phyloP scores from a whole-genome alignment of 805 yeast genomes.

The Osmozyma mogii region DNA sequence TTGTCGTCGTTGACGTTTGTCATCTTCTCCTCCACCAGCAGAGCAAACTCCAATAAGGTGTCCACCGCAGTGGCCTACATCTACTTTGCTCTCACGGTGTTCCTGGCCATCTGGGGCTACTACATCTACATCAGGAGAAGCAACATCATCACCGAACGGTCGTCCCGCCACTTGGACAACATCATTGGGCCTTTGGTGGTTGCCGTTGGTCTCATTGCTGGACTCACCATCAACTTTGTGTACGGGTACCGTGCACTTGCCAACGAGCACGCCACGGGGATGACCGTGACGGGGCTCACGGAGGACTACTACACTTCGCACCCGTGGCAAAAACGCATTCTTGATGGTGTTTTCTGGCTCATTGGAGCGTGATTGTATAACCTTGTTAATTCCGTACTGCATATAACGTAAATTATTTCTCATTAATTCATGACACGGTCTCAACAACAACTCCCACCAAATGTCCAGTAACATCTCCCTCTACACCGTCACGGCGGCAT shows the following conservation, averaged over 20 bases:
- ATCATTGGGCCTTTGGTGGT: slow-evolving; percentile 82
- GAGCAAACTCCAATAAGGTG: slow-evolving; percentile 53
- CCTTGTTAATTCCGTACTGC: neutral
- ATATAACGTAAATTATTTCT: neutral
- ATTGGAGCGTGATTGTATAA: slow-evolving; percentile 12
- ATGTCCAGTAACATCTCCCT: slow-evolving; percentile 52
- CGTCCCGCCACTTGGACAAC: slow-evolving; percentile 83
- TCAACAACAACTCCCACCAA: no score
- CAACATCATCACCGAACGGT: slow-evolving; percentile 66
- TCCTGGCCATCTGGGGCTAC: slow-evolving; percentile 88
- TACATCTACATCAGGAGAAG: slow-evolving; percentile 64
- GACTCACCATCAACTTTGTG: slow-evolving; percentile 64
- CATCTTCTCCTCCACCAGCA: slow-evolving; percentile 65
- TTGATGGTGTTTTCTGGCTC: slow-evolving; percentile 25
- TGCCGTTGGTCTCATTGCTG: slow-evolving; percentile 57
- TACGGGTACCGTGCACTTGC: slow-evolving; percentile 42
- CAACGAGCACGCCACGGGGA: slow-evolving; percentile 8
- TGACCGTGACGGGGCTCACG: slow-evolving; percentile 17
- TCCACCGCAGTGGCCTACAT: slow-evolving; percentile 70
- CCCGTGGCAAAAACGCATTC: slow-evolving; percentile 27
- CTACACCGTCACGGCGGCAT: slow-evolving; percentile 73
- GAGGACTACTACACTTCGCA: slow-evolving; percentile 23
- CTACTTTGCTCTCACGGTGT: slow-evolving; percentile 74
- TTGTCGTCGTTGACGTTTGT: slow-evolving; percentile 80
- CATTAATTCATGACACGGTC: slow-evolving; percentile 1